Percentiles rank a stretch among this genome's conserved stretches.
phyloP scores from a whole-genome alignment of 164 flowering plant species.

The Hamamelis virginiana region DNA sequence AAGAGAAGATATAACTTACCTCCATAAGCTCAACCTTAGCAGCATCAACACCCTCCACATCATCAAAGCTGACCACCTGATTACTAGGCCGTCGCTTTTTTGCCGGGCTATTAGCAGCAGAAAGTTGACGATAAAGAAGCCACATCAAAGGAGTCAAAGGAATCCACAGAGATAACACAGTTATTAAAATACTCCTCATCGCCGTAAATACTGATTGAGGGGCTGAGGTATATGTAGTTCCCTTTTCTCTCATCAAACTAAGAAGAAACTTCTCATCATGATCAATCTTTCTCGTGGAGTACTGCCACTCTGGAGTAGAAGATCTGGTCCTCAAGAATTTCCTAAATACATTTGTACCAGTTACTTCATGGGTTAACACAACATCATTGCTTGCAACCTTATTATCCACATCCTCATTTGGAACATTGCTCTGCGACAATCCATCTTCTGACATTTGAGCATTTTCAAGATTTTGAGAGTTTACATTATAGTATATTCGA shows the following conservation, averaged over 20 bases:
- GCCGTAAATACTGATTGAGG: constrained; percentile 73
- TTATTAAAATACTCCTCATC: constrained; percentile 63
- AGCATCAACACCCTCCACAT: constrained; percentile 94
- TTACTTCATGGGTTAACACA: not conserved
- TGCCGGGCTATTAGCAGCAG: constrained; percentile 83
- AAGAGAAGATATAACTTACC: constrained; percentile 37
- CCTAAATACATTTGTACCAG: constrained; percentile 18
- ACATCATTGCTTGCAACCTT: constrained; percentile 18
- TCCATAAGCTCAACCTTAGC: constrained; percentile 96
- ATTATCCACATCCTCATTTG: constrained; percentile 26
- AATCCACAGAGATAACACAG: constrained; percentile 83
- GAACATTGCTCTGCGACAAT: constrained; percentile 6
- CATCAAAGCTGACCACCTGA: constrained; percentile 73
- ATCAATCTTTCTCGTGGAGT: constrained; percentile 80
- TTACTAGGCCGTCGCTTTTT: constrained; percentile 60
- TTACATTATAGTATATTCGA: constrained; percentile 60
- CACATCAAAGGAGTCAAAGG: constrained; percentile 94
- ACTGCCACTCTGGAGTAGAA: constrained; percentile 72
- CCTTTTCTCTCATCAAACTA: constrained; percentile 83
- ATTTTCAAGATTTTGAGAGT: constrained; percentile 20
- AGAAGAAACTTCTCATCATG: constrained; percentile 90
- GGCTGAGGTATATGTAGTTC: constrained; percentile 72
- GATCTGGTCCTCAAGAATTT: constrained; percentile 29
- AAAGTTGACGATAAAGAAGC: constrained; percentile 87
- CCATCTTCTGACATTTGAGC: constrained; percentile 22